phyloP scores from a whole-genome alignment of 768 basidiomycete species.

The Cystofilobasidium ferigula region DNA sequence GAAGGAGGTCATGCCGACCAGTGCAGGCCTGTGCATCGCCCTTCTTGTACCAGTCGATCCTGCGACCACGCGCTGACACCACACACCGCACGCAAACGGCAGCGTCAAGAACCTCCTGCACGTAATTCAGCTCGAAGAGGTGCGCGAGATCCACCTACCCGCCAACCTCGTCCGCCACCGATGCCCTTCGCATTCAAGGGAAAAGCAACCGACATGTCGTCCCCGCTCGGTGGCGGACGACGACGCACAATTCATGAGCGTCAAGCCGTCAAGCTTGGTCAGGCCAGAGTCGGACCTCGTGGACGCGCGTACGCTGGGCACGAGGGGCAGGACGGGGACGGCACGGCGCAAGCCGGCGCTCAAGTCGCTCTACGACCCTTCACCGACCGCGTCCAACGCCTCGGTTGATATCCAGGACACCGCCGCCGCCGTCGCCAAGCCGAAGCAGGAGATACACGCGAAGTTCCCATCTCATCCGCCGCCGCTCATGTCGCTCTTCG shows the following conservation, averaged over 20 bases:
- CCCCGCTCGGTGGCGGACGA: background rate
- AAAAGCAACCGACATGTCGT: background rate
- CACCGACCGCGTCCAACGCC: background rate
- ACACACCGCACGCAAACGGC: background rate
- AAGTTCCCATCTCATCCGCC: background rate
- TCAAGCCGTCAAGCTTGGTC: background rate
- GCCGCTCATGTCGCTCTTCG: constrained; percentile 15
- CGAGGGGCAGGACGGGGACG: background rate
- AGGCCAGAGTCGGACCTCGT: background rate
- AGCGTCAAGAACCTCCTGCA: constrained; percentile 24
- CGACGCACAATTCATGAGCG: background rate
- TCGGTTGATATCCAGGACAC: too few species aligned
- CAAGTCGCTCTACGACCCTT: background rate
- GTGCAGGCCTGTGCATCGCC: background rate
- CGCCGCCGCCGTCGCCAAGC: background rate
- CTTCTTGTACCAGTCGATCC: background rate
- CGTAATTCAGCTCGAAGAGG: constrained; percentile 11
- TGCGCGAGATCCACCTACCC: constrained; percentile 16
- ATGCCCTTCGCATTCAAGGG: background rate
- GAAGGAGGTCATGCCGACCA: constrained; percentile 1
- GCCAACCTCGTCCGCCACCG: background rate
- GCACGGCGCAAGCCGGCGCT: background rate
- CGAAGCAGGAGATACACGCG: background rate
- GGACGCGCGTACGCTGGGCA: background rate
- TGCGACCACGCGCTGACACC: background rate